Evolutionary conservation across 805 yeast genomes (phyloP).

Genomic region (Alloascoidea hylecoeti): DNA sequence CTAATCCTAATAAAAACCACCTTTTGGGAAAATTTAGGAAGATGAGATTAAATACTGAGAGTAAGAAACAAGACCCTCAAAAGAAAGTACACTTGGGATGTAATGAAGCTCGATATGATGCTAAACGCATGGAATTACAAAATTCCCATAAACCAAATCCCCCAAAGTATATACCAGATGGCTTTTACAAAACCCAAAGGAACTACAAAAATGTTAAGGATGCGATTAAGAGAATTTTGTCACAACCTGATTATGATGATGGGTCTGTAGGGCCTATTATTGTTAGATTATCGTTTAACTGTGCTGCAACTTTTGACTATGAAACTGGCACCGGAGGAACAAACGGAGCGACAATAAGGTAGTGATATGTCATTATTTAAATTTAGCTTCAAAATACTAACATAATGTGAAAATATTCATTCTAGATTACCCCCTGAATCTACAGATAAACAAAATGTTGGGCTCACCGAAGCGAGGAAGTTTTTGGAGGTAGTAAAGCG

Average conservation of each 20-base stretch:
- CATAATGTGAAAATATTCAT: constrained; percentile 1
- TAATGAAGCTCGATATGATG: too few relatives aligned
- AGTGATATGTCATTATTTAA: background rate
- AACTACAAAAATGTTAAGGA: constrained; percentile 22
- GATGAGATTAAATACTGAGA: too few relatives aligned
- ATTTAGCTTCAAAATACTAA: background rate
- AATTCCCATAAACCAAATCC: too few relatives aligned
- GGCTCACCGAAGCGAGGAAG: constrained; percentile 31
- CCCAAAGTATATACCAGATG: too few relatives aligned
- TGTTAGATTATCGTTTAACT: constrained; percentile 37
- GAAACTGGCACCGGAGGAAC: constrained; percentile 17
- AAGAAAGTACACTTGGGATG: too few relatives aligned
- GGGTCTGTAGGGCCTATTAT: constrained; percentile 70
- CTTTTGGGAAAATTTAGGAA: too few relatives aligned
- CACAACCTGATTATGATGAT: constrained; percentile 40
- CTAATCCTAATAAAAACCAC: too few relatives aligned
- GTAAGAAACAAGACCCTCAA: too few relatives aligned
- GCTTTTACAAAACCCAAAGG: too few relatives aligned
- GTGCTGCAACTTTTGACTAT: constrained; percentile 31
- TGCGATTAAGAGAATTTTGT: constrained; percentile 19
- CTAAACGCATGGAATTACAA: too few relatives aligned
- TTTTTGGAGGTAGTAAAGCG: constrained; percentile 24
- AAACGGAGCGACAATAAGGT: constrained; percentile 16
- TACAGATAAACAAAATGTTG: constrained; percentile 38
- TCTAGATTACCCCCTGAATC: constrained; percentile 28